Percentiles rank a stretch among this genome's conserved stretches.
Conservation (phyloP, 495 filamentous ascomycete species). For the Aspergillus biplanus region DNA sequence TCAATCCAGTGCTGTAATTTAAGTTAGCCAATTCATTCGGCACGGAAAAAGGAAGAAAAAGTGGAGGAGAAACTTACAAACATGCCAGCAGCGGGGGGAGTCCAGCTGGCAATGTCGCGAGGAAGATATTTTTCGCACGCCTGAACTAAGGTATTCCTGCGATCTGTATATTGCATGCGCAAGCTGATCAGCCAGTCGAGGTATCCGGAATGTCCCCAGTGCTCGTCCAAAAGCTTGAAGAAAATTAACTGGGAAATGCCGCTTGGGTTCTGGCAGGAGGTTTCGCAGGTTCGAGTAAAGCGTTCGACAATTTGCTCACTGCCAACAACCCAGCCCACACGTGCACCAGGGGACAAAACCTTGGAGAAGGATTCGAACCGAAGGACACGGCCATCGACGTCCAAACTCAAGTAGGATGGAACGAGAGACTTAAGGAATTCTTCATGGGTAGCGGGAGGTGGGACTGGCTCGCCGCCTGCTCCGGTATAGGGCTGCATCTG, state of each 20-base stretch:
- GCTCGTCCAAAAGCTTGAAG: slow-evolving; percentile 88
- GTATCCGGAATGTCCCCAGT: slow-evolving; percentile 93
- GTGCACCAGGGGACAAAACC: slow-evolving; percentile 63
- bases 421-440: slow-evolving; percentile 65
- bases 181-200: slow-evolving; percentile 87
- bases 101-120: slow-evolving; percentile 78
- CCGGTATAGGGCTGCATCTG: slow-evolving; percentile 88
- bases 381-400: slow-evolving; percentile 68
- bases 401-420: slow-evolving; percentile 64
- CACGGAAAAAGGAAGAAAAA: slow-evolving; percentile 8
- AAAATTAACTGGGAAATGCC: slow-evolving; percentile 82
- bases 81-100: slow-evolving; percentile 88
- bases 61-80: slow-evolving; percentile 66
- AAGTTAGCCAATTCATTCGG: slow-evolving; percentile 16
- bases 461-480: slow-evolving; percentile 48
- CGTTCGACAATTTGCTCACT: slow-evolving; percentile 82
- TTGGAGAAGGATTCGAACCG: slow-evolving; percentile 74
- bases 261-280: slow-evolving; percentile 78
- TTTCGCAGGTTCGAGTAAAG: slow-evolving; percentile 76
- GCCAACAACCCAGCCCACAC: slow-evolving; percentile 68
- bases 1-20: slow-evolving; percentile 74
- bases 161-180: slow-evolving; percentile 77
- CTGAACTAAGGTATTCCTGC: slow-evolving; percentile 74
- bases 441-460: slow-evolving; percentile 57
- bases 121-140: slow-evolving; percentile 86